These are phyloP conservation scores for Digitaria exilis DNA, from an alignment of 202 grass and related monocot genomes.

Conservation along the genomic window DNA sequence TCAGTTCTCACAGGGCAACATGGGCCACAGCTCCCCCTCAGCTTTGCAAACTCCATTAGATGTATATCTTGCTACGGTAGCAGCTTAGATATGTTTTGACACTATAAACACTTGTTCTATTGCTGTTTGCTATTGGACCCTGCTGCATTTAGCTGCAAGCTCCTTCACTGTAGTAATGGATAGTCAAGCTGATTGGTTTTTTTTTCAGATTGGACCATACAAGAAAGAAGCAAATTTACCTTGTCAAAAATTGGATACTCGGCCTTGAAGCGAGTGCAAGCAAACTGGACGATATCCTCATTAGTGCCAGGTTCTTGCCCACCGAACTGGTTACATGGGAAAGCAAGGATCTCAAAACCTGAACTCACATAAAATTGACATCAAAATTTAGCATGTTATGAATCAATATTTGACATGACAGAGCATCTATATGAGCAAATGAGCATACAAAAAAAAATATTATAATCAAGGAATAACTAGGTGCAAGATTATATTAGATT, in stretches of 20 bases:
- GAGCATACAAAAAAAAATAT: constrained; percentile 17
- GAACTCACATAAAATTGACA: constrained; percentile 21
- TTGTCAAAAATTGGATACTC: constrained; percentile 99
- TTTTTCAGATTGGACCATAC: constrained; percentile 1
- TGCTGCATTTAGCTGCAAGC: no score
- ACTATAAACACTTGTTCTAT: no score
- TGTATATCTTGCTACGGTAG: no score
- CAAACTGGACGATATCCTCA: constrained; percentile 94
- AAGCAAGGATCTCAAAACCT: constrained; percentile 96
- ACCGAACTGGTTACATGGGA: constrained; percentile 97
- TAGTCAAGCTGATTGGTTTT: neutral
- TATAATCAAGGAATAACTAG: constrained; percentile 15
- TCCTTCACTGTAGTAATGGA: no score
- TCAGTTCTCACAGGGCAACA: no score
- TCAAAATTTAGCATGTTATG: constrained; percentile 13
- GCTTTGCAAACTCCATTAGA: no score
- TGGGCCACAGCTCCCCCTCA: no score
- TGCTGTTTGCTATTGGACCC: no score
- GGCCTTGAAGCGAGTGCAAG: constrained; percentile 93
- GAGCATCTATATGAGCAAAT: constrained; percentile 15
- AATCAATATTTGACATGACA: neutral
- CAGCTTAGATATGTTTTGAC: no score
- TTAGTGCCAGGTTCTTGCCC: constrained; percentile 93
- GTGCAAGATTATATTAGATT: neutral
- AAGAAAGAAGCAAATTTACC: constrained; percentile 42